Evolutionary conservation across 1,284 basidiomycete species (phyloP).

Genomic region (Ceratobasidium sp.): DNA sequence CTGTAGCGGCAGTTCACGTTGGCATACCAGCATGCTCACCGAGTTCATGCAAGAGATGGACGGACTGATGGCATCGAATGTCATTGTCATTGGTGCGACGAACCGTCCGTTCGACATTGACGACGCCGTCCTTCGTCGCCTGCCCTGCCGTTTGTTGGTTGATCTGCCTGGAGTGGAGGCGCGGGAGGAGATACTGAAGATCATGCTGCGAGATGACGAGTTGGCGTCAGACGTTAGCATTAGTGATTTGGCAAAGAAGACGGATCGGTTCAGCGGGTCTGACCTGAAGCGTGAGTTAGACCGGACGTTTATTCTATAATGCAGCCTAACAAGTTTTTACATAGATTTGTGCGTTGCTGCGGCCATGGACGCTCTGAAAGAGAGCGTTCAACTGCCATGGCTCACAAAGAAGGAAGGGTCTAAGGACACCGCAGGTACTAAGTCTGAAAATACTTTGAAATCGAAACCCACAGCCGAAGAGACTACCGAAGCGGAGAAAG

Average conservation of each 20-base stretch:
- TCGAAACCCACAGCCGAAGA: background rate
- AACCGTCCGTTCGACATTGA: conserved; percentile 88
- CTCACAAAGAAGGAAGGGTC: conserved; percentile 48
- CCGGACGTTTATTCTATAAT: background rate
- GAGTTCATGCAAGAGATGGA: conserved; percentile 99
- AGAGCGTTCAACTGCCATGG: conserved; percentile 80
- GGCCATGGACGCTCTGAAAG: conserved; percentile 88
- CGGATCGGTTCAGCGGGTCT: conserved; percentile 88
- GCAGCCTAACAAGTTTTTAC: conserved; percentile 35
- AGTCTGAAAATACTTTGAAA: background rate
- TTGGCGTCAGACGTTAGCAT: conserved; percentile 75
- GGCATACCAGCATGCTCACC: conserved; percentile 84
- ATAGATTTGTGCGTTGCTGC: conserved; percentile 89
- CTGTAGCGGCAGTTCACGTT: conserved; percentile 74
- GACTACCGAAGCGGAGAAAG: background rate
- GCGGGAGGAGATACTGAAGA: conserved; percentile 82
- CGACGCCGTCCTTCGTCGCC: conserved; percentile 83
- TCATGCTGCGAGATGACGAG: conserved; percentile 79
- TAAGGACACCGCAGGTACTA: background rate
- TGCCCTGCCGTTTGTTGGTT: conserved; percentile 84
- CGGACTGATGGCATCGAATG: conserved; percentile 82
- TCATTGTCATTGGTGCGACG: conserved; percentile 95
- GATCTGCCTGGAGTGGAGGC: conserved; percentile 81
- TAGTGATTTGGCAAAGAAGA: conserved; percentile 71
- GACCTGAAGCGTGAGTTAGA: conserved; percentile 84